A percentile compares a stretch with the other conserved stretches of the same genome.
Conservation (phyloP, 148 eudicot genomes). For the Cornus controversa region DNA sequence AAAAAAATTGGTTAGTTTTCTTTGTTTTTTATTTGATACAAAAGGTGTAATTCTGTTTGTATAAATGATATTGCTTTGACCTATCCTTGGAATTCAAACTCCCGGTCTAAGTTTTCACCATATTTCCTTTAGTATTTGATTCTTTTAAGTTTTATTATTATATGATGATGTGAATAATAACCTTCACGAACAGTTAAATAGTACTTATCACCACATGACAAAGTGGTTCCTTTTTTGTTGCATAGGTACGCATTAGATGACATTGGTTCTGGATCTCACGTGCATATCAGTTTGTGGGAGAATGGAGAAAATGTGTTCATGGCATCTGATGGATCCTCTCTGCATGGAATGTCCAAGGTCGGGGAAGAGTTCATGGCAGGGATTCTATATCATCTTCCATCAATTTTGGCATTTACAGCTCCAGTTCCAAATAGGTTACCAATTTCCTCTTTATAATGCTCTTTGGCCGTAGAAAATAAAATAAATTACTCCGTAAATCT, state of each 20-base stretch:
- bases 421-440: constrained; percentile 84
- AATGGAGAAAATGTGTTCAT: constrained; percentile 83
- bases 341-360: constrained; percentile 73
- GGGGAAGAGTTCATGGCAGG: constrained; percentile 99
- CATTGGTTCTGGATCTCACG: constrained; percentile 94
- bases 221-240: constrained; percentile 9
- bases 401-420: constrained; percentile 87
- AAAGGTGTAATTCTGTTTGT: background rate
- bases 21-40: background rate
- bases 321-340: constrained; percentile 51
- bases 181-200: background rate
- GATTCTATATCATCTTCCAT: constrained; percentile 88
- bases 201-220: constrained; percentile 9
- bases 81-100: background rate
- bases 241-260: constrained; percentile 72
- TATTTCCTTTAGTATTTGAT: background rate
- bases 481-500: background rate
- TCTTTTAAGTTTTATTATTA: background rate
- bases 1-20: too few species aligned
- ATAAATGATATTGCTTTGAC: too few species aligned
- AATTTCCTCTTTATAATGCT: background rate
- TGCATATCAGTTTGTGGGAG: constrained; percentile 85
- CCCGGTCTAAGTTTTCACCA: background rate
- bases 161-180: background rate
- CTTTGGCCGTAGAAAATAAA: too few species aligned